Base-by-base conservation (phyloP, 805 yeast species). In the Candida ortonii region DNA sequence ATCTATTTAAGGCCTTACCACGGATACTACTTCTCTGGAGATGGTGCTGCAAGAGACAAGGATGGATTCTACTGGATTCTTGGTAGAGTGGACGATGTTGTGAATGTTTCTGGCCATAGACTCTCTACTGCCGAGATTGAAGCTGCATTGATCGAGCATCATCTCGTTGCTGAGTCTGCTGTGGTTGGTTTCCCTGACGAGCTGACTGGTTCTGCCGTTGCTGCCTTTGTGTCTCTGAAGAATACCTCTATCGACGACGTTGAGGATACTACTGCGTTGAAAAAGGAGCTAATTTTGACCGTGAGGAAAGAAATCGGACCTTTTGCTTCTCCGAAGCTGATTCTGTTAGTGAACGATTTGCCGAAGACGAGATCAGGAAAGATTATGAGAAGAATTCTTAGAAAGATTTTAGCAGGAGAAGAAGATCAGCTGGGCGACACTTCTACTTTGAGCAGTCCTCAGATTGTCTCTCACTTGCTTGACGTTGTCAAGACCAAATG, bases 111-210 rank as follows among this genome's bases (percentile, higher is more conserved):
- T 22, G 94, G 94, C 38, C 94, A 84, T 66, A 71, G 94, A 59
- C 68, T 84, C 51, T 83, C 93, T n/a, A 84, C 94, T 30, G 87
- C 94, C 22, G 94, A 84, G 62, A 84, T 84, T 49, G 94, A 84
- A 64, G 84, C 89, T 30, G 88, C 90, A 6, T 66, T 84, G 43
- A 70, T 81, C 46, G 90, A 83, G 60, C 84, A 82, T 61, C 62
- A 68, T 16, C 65, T 71, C 30, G 88, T 84, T 33, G 76, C 82
- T 26, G 95, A 84, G 61, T 70, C 81, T 51, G 94, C 94, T 6
- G 94, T 84, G 36, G 88, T 84, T 47, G 95, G 95, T 34, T 78
- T 78, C 62, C 74, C 76, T 41, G 90, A 84, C 59, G 90, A 84
- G 51, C 68, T 84, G 60, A 84, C 95, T 20, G 95, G 95, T 35